phyloP scores from a whole-genome alignment of 768 basidiomycete genomes.

The Pleurotus salmoneostramineus region DNA sequence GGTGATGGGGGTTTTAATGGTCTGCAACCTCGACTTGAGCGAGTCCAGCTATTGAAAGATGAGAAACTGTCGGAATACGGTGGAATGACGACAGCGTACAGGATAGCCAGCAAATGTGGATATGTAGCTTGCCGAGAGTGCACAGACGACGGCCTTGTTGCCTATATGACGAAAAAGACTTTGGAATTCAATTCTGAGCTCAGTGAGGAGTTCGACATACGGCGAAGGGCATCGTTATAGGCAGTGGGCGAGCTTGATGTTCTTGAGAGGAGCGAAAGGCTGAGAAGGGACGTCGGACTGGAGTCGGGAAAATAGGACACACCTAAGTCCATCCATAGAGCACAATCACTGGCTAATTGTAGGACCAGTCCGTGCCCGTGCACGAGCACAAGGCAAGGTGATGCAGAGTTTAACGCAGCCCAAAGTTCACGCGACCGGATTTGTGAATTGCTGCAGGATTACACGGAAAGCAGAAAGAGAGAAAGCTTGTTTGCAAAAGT shows the following conservation, averaged over 20 bases:
- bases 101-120: slow-evolving; percentile 94
- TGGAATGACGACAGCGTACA: slow-evolving; percentile 31
- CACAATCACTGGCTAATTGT: slow-evolving; percentile 56
- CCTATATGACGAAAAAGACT: slow-evolving; percentile 33
- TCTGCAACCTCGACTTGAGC: slow-evolving; percentile 90
- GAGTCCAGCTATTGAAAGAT: slow-evolving; percentile 68
- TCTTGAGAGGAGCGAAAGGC: slow-evolving; percentile 31
- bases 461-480: slow-evolving; percentile 2
- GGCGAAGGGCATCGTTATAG: slow-evolving; percentile 63
- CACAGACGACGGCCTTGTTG: slow-evolving; percentile 86
- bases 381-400: slow-evolving; percentile 37
- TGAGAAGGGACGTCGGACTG: slow-evolving; percentile 9
- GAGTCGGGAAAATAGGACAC: slow-evolving; percentile 6
- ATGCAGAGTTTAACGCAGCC: slow-evolving; percentile 13
- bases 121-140: slow-evolving; percentile 86
- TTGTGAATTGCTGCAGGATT: slow-evolving; percentile 4
- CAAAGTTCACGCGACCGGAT: slow-evolving; percentile 8
- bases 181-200: neutral
- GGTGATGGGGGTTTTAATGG: slow-evolving; percentile 69
- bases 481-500: neutral
- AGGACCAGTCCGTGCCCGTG: slow-evolving; percentile 71
- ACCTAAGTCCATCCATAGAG: slow-evolving; percentile 82
- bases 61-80: neutral
- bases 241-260: slow-evolving; percentile 52
- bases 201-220: slow-evolving; percentile 30